phyloP scores from a whole-genome alignment of 176 grass and related monocot genomes.

The Bothriochloa decipiens region DNA sequence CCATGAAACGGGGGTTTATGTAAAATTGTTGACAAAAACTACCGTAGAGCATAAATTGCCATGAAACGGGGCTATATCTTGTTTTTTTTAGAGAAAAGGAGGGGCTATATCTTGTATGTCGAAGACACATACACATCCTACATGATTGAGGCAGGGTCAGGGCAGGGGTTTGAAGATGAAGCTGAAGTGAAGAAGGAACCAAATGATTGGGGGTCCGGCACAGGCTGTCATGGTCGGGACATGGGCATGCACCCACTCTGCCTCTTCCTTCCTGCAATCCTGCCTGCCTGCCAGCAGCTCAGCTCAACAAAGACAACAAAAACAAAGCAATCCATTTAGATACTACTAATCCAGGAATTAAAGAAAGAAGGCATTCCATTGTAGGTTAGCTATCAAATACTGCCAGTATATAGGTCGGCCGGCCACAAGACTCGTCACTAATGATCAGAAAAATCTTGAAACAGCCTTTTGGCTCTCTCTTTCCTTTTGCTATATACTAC shows the following conservation, averaged over 20 bases:
- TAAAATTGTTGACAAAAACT: not conserved
- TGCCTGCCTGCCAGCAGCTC: not conserved
- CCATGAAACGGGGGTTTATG: not conserved
- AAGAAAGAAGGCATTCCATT: not conserved
- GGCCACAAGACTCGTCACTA: constrained; percentile 7
- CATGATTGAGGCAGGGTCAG: not conserved
- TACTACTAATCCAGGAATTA: not conserved
- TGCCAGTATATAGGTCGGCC: not conserved
- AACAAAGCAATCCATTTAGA: constrained; percentile 18
- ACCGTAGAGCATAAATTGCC: not conserved
- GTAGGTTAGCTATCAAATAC: constrained; percentile 24
- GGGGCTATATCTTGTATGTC: too few relatives aligned
- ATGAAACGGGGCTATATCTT: not conserved
- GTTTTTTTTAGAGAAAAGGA: too few relatives aligned
- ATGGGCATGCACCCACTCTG: constrained; percentile 42
- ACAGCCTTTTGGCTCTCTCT: constrained; percentile 8
- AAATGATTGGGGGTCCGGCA: constrained; percentile 33
- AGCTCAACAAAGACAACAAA: constrained; percentile 10
- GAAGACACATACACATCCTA: not conserved
- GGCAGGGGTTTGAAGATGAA: not conserved
- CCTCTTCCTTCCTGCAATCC: not conserved
- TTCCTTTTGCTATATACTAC: not conserved
- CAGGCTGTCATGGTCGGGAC: constrained; percentile 51
- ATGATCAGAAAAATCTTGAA: constrained; percentile 25
- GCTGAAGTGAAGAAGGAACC: not conserved